Base-by-base conservation (phyloP, 1,284 basidiomycete genomes). In the Rhodotorula sp. region DNA sequence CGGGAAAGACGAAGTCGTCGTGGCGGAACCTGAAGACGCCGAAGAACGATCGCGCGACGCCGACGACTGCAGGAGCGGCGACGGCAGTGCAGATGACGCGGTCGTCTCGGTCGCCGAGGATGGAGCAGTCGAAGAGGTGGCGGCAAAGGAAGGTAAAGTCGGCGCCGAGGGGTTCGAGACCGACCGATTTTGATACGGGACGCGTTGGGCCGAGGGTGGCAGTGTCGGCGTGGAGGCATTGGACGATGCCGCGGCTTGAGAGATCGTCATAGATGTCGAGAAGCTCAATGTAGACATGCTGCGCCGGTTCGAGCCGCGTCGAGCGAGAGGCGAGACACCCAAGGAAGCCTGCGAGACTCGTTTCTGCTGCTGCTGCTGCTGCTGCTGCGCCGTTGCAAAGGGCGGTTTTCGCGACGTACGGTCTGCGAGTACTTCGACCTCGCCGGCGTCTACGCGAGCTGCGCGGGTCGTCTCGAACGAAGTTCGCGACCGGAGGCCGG, bases 261-360 rank as follows among this genome's bases (percentile, higher is more conserved):
- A 61, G 21, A 26, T 34, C 16, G 65, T 70, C 47, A 64, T 49
- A 14, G 64, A 43, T 3, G 67, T 74, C 54, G 73, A 61, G 18
- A 72, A 50, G 38, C 64, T 64, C 3, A 72, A 55, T 5, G 68
- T 68, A 52, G 70, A 72, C 45, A 74, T 54, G 38, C 69, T 71
- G 18, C 72, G 31, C 4, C 72, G 52, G 45, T 74, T 68, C 54
- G 72, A 71, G 10, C 66, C 64, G 19, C 54, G 49, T 5, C 72
- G 60, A 1, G 3, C 56, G 52, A 63, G 62, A 19, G 62, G 62
- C 19, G 43, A n/a, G 6, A 56, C 54, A 10, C 62, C 62, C 8
- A 72, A 50, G 19, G 54, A 48, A 16, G 61, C 23, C 18, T 66
- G 65, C 54, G 54, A 55, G 26, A 55, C 15, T 28, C 54, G 54